phyloP scores from a whole-genome alignment of 176 grass and related monocot species.

The Areca catechu region DNA sequence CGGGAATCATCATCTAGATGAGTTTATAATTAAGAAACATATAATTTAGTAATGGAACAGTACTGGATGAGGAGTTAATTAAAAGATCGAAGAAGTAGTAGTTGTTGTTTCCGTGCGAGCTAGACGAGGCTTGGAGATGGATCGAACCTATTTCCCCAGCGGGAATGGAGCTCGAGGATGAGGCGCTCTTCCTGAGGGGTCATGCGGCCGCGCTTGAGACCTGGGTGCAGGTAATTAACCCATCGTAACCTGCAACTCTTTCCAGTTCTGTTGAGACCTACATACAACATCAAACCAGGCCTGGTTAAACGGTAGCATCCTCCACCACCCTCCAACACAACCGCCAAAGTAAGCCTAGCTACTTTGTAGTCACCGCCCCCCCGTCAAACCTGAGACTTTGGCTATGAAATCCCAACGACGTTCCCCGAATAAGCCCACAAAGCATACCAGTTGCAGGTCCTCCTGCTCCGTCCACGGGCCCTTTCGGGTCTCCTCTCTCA shows the following conservation, averaged over 20 bases:
- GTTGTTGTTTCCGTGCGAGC: neutral
- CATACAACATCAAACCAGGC: conserved; percentile 6
- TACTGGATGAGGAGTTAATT: too few species aligned
- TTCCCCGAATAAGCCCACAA: conserved; percentile 93
- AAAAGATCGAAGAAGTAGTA: too few species aligned
- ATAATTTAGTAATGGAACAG: too few species aligned
- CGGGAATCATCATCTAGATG: too few species aligned
- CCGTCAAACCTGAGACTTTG: conserved; percentile 98
- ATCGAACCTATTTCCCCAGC: conserved; percentile 81
- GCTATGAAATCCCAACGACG: conserved; percentile 99
- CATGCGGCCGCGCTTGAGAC: conserved; percentile 82
- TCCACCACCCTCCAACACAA: too few species aligned
- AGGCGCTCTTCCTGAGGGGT: conserved; percentile 73
- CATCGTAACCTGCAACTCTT: conserved; percentile 83
- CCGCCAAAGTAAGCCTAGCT: too few species aligned
- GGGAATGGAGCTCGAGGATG: conserved; percentile 79
- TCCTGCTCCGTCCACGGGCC: conserved; percentile 88
- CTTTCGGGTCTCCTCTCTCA: conserved; percentile 71
- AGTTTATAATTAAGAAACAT: too few species aligned
- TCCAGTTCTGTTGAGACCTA: conserved; percentile 77
- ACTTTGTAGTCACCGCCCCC: conserved; percentile 53
- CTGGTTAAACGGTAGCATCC: too few species aligned
- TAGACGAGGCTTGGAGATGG: neutral
- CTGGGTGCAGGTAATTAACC: conserved; percentile 94
- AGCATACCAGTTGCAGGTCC: conserved; percentile 98